Evolutionary conservation across 352 stramenopile genomes (phyloP).

Genomic region (Phytophthora fragariae): DNA sequence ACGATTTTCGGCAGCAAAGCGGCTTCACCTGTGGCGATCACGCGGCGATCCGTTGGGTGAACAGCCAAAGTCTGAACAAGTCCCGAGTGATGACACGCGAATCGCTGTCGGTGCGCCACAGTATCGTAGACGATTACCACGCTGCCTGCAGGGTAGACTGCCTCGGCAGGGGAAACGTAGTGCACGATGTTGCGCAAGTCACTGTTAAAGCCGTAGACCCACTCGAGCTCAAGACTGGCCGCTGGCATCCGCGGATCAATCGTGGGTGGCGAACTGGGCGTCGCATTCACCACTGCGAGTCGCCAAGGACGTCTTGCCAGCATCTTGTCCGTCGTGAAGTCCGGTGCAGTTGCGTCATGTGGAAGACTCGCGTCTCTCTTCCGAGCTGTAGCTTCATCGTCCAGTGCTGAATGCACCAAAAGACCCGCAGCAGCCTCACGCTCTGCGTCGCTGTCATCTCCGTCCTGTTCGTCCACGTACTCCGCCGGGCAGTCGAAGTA

Average conservation of each 20-base stretch:
- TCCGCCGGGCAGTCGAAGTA: conserved; percentile 82
- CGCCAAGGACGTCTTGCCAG: conserved; percentile 65
- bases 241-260: conserved; percentile 60
- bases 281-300: conserved; percentile 61
- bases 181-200: conserved; percentile 62
- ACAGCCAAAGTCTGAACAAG: conserved; percentile 67
- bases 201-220: conserved; percentile 86
- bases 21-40: conserved; percentile 72
- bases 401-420: conserved; percentile 30
- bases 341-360: conserved; percentile 51
- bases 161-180: conserved; percentile 71
- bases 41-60: conserved; percentile 52
- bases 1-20: conserved; percentile 67
- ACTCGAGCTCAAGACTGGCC: conserved; percentile 76
- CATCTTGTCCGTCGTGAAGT: conserved; percentile 40
- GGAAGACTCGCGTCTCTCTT: conserved; percentile 64
- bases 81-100: conserved; percentile 69
- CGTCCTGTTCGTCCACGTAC: conserved; percentile 54
- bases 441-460: conserved; percentile 70
- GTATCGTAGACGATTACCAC: conserved; percentile 76
- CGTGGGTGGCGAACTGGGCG: conserved; percentile 61
- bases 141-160: conserved; percentile 69
- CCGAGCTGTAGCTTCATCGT: conserved; percentile 32
- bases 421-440: conserved; percentile 30
- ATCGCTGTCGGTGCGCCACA: conserved; percentile 76